These are phyloP conservation scores for Kickxella alabastrina DNA, from an alignment of 192 early-diverging fungal species.

Conservation along the genomic window DNA sequence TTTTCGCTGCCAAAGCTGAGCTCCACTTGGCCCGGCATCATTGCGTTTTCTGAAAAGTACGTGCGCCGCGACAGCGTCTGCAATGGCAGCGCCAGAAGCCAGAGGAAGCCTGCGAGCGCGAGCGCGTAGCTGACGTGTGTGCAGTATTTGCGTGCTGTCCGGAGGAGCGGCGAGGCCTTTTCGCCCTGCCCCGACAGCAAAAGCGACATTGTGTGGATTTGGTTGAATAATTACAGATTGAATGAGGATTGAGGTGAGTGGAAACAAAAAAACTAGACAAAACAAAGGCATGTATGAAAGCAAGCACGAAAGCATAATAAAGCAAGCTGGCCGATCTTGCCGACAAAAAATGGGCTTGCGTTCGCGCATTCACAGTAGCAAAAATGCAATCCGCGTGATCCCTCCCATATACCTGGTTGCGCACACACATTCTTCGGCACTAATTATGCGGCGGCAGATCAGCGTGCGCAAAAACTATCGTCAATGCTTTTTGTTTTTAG, in stretches of 20 bases:
- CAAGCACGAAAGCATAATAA: background rate
- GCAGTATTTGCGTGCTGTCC: conserved; percentile 33
- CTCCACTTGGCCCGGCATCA: conserved; percentile 65
- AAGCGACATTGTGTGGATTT: conserved; percentile 27
- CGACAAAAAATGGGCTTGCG: background rate
- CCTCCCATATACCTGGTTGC: no score
- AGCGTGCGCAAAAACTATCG: no score
- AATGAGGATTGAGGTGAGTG: background rate
- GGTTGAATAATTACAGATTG: background rate
- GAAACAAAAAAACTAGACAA: background rate
- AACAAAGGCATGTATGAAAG: no score
- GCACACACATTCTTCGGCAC: no score
- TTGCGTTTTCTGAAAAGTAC: conserved; percentile 76
- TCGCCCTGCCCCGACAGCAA: conserved; percentile 50
- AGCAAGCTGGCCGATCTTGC: background rate
- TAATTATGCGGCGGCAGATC: no score
- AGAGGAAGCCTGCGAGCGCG: conserved; percentile 55
- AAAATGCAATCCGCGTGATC: no score
- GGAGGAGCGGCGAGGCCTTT: conserved; percentile 35
- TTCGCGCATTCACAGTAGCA: no score
- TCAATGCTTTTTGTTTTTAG: no score
- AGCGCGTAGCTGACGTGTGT: conserved; percentile 54
- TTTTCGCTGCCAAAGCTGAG: conserved; percentile 21
- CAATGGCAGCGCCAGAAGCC: conserved; percentile 64
- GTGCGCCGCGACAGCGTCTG: conserved; percentile 59